Evolutionary conservation across 148 eudicot species (phyloP), one percentile per base, ranked within the genome.

Genomic region (Spergularia bocconei): DNA sequence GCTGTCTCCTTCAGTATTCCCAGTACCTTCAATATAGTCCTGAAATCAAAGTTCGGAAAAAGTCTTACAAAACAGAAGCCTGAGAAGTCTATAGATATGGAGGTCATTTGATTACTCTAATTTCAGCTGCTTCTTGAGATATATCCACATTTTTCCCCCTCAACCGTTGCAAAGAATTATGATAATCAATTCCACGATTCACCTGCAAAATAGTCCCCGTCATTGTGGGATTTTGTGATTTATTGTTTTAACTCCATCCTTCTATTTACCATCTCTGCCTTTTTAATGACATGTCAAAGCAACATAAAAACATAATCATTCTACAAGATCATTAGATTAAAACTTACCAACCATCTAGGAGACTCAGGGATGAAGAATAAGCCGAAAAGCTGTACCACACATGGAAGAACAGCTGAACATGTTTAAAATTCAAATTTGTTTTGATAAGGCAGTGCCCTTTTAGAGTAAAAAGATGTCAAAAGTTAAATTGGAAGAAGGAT

Each of bases 301-400:
- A n/a, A 15, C 6, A 23, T 6, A 33, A 23, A 62, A 8, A 12
- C 10, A 62, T 11, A 23, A 25, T 9, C 50, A 14, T 48, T 3
- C 17, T 50, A 68, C 38, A n/a, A 16, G 71, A 67, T 23, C 53
- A 17, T 41, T 68, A 50, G 25, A 68, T 19, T 29, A 13, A 13
- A 38, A 74, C 89, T 77, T 73, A 87, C 90, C 83, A 87, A 71
- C 87, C 88, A 87, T 81, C 90, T 78, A 51, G 90, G 90, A 76
- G 90, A 87, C 75, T 87, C 87, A 6, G 87, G 88, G 60, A 87
- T 79, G 79, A 81, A 80, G 70, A 77, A 80, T 41, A 84, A 51
- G 72, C 84, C 84, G 7, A 81, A 6, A 59, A 83, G 64, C 73
- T 86, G 92, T 67, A 88, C 64, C 8, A 87, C 17, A 71, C 85